phyloP scores from a whole-genome alignment of 1,284 basidiomycete genomes.

The Ceratobasidium theobromae region DNA sequence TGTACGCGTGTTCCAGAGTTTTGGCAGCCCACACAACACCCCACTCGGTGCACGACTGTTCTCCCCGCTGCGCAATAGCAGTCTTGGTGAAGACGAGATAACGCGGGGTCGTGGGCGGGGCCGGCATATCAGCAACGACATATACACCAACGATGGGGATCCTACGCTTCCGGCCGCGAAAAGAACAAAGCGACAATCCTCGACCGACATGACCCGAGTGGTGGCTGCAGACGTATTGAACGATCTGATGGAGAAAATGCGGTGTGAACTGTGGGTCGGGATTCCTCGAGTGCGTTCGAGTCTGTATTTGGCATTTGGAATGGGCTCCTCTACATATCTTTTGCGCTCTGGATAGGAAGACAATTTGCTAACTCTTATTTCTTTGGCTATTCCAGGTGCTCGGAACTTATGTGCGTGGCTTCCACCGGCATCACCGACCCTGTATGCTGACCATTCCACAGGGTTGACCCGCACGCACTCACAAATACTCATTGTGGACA shows the following conservation, averaged over 20 bases:
- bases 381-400: conserved; percentile 2
- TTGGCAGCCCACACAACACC: conserved; percentile 15
- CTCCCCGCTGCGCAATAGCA: background rate
- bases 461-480: conserved; percentile 24
- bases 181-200: conserved; percentile 16
- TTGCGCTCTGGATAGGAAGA: background rate
- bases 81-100: background rate
- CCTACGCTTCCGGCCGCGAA: conserved; percentile 22
- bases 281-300: conserved; percentile 31
- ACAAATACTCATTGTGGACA: conserved; percentile 27
- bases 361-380: background rate
- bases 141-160: conserved; percentile 4
- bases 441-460: background rate
- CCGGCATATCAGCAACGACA: conserved; percentile 9
- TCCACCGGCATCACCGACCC: background rate
- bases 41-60: conserved; percentile 19
- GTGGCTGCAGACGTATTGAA: conserved; percentile 28
- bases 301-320: conserved; percentile 27
- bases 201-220: conserved; percentile 1
- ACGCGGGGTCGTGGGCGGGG: conserved; percentile 12
- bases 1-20: background rate
- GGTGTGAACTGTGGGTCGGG: conserved; percentile 32
- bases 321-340: background rate
- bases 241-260: conserved; percentile 29
- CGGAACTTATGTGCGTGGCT: conserved; percentile 18